phyloP scores from a whole-genome alignment of 2,329 filamentous ascomycete species.

The Ceratocystis colombiana region DNA sequence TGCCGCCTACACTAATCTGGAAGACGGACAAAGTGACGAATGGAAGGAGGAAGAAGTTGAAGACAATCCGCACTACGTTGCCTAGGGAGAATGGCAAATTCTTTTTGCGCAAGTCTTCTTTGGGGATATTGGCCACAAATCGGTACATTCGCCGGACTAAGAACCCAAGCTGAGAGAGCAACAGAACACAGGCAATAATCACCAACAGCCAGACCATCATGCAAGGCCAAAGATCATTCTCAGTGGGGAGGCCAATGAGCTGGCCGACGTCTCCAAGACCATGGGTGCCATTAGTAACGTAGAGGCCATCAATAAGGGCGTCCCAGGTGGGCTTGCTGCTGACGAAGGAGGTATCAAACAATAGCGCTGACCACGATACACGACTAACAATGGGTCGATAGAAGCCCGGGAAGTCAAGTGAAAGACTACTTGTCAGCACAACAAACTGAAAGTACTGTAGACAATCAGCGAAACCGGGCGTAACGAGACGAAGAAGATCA shows the following conservation, averaged over 20 bases:
- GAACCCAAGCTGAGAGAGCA: slow-evolving; percentile 69
- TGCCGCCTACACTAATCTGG: slow-evolving; percentile 66
- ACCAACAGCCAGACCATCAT: slow-evolving; percentile 86
- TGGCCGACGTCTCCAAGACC: slow-evolving; percentile 72
- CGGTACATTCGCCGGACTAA: slow-evolving; percentile 65
- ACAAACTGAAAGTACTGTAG: slow-evolving; percentile 95
- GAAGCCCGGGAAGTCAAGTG: slow-evolving; percentile 82
- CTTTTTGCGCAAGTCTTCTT: slow-evolving; percentile 83
- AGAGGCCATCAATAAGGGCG: slow-evolving; percentile 74
- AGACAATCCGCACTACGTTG: slow-evolving; percentile 72
- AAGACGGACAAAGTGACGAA: slow-evolving; percentile 81
- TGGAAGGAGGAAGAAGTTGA: slow-evolving; percentile 86
- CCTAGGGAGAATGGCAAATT: slow-evolving; percentile 80
- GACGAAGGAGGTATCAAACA: slow-evolving; percentile 89
- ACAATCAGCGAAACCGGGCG: slow-evolving; percentile 92
- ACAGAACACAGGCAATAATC: slow-evolving; percentile 57
- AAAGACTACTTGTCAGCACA: slow-evolving; percentile 75
- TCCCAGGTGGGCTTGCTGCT: slow-evolving; percentile 54
- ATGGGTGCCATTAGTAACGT: slow-evolving; percentile 64
- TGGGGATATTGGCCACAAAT: slow-evolving; percentile 56
- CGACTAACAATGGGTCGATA: slow-evolving; percentile 88
- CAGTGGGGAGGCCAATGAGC: slow-evolving; percentile 65
- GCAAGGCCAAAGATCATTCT: slow-evolving; percentile 80
- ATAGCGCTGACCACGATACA: slow-evolving; percentile 74
- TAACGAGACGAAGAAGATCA: slow-evolving; percentile 82